Conservation (phyloP, 202 grass and related monocot genomes). For the Dendrocalamus latiflorus region DNA sequence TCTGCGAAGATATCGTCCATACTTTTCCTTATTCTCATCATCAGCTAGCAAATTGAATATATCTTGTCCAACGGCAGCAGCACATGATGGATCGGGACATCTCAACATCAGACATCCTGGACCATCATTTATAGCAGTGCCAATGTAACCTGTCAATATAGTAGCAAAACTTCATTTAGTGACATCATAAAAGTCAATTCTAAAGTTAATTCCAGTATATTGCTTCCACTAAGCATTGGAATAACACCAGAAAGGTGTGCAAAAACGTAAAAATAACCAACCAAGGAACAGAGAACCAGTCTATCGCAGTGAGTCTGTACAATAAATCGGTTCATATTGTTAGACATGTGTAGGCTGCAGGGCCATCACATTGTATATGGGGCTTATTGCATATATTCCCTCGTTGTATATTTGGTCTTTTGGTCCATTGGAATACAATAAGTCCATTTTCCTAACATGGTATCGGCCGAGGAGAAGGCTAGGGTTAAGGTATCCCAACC, state of each 20-base stretch:
- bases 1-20: conserved; percentile 77
- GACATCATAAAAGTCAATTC: neutral
- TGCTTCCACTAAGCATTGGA: neutral
- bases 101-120: conserved; percentile 96
- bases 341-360: too few species aligned
- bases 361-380: too few species aligned
- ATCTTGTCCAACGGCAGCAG: conserved; percentile 78
- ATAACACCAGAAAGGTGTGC: neutral
- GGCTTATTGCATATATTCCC: too few species aligned
- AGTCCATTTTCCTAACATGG: too few species aligned
- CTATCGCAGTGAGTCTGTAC: neutral
- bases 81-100: conserved; percentile 91
- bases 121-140: conserved; percentile 94
- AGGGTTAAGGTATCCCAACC: too few species aligned
- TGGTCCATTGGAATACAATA: too few species aligned
- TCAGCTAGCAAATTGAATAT: conserved; percentile 71
- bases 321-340: neutral
- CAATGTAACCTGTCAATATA: conserved; percentile 71
- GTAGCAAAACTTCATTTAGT: conserved; percentile 5
- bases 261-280: neutral
- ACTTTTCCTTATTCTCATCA: conserved; percentile 77
- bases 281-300: neutral
- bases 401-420: too few species aligned
- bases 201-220: neutral
- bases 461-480: too few species aligned